A percentile compares a stretch with the other conserved stretches of the same genome.
phyloP scores from a whole-genome alignment of 2,329 filamentous ascomycete species.

The Thelonectria blattea region DNA sequence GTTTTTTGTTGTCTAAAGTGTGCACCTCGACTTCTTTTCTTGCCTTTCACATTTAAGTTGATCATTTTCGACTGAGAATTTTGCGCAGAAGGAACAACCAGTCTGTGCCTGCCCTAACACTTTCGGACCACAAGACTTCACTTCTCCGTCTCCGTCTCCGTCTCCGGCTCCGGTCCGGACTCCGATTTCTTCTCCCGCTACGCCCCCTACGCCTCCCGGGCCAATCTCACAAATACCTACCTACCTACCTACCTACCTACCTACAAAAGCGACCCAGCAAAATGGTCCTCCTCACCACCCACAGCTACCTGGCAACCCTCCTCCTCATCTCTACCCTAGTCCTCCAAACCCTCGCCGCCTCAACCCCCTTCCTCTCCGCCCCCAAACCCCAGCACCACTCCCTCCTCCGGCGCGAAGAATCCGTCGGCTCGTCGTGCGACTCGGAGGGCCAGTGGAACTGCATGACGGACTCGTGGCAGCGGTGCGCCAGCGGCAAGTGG shows the following conservation, averaged over 20 bases:
- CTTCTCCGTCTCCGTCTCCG: no score
- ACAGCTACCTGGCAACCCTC: slow-evolving; percentile 4
- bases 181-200: slow-evolving; percentile 3
- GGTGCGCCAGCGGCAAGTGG: slow-evolving; percentile 57
- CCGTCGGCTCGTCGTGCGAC: slow-evolving; percentile 48
- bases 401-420: slow-evolving; percentile 35
- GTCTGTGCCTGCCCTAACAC: slow-evolving; percentile 1
- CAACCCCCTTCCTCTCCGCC: slow-evolving; percentile 6
- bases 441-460: slow-evolving; percentile 63
- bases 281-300: slow-evolving; percentile 20
- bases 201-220: no score
- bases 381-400: slow-evolving; percentile 1
- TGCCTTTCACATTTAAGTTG: background rate
- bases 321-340: slow-evolving; percentile 22
- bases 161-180: slow-evolving; percentile 5
- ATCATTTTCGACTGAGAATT: no score
- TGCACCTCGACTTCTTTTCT: background rate
- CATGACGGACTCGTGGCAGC: slow-evolving; percentile 55
- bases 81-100: background rate
- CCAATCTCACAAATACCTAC: background rate
- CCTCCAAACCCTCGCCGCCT: slow-evolving; percentile 5
- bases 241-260: no score
- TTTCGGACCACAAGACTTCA: slow-evolving; percentile 10
- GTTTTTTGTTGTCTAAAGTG: no score
- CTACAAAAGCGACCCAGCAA: background rate